These are phyloP conservation scores for Tolypocladium ophioglossoides DNA, from an alignment of 2,329 filamentous ascomycete genomes.

Conservation along the genomic window DNA sequence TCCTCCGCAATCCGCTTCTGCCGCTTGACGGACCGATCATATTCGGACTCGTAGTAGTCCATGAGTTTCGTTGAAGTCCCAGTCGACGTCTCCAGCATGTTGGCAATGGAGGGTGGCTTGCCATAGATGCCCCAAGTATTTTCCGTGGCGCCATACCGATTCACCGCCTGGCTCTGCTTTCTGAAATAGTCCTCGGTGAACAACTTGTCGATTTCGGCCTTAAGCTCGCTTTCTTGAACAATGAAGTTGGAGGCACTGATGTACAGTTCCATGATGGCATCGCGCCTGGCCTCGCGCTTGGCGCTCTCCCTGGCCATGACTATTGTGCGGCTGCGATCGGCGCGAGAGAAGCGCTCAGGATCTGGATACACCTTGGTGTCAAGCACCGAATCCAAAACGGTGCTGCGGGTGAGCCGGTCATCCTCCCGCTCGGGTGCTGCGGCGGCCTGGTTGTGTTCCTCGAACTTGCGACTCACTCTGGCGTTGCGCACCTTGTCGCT, in stretches of 20 bases:
- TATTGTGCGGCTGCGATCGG: conserved; percentile 32
- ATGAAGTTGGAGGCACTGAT: conserved; percentile 84
- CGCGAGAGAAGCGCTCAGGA: conserved; percentile 47
- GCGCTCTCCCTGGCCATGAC: conserved; percentile 28
- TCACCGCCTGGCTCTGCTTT: conserved; percentile 19
- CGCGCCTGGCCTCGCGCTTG: conserved; percentile 50
- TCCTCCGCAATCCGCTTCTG: conserved; percentile 48
- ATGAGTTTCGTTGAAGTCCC: conserved; percentile 24
- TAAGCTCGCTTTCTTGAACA: conserved; percentile 66
- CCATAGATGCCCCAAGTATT: conserved; percentile 44
- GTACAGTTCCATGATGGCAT: conserved; percentile 78
- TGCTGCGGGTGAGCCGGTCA: conserved; percentile 63
- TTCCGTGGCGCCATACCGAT: conserved; percentile 23
- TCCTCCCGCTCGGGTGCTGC: conserved; percentile 61
- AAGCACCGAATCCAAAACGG: conserved; percentile 41
- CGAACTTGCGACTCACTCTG: conserved; percentile 36
- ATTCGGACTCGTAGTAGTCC: conserved; percentile 26
- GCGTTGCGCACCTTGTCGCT: conserved; percentile 23
- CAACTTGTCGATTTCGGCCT: conserved; percentile 60
- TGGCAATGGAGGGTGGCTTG: conserved; percentile 31
- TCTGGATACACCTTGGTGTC: conserved; percentile 47
- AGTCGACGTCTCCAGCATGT: conserved; percentile 30
- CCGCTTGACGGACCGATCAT: conserved; percentile 34
- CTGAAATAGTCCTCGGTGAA: conserved; percentile 57
- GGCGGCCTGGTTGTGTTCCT: conserved; percentile 35